phyloP scores from a whole-genome alignment of 2,329 filamentous ascomycete species.

The Bipolaris oryzae region DNA sequence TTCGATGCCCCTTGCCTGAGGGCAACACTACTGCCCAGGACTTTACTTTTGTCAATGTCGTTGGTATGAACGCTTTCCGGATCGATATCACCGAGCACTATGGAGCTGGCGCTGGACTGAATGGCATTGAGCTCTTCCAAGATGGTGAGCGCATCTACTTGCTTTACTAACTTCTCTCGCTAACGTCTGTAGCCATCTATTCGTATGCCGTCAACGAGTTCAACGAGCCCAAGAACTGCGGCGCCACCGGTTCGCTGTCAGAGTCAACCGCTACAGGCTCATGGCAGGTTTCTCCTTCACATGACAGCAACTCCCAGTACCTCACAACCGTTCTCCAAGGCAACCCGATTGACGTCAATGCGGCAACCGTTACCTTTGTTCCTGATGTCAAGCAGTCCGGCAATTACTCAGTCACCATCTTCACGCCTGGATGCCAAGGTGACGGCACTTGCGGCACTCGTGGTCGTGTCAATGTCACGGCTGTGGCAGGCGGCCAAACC shows the following conservation, averaged over 20 bases:
- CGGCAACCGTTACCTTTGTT: slow-evolving; percentile 74
- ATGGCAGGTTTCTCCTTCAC: slow-evolving; percentile 73
- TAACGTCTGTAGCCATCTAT: slow-evolving; percentile 65
- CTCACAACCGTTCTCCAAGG: slow-evolving; percentile 69
- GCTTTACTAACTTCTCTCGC: not conserved
- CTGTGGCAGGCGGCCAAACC: slow-evolving; percentile 61
- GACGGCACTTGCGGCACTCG: slow-evolving; percentile 77
- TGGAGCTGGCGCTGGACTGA: slow-evolving; percentile 80
- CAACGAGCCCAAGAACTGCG: slow-evolving; percentile 84
- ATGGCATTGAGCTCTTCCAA: slow-evolving; percentile 85
- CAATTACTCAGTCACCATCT: slow-evolving; percentile 89
- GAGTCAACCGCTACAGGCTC: slow-evolving; percentile 72
- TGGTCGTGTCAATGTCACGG: slow-evolving; percentile 82
- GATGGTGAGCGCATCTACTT: slow-evolving; percentile 55
- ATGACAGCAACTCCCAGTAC: slow-evolving; percentile 75
- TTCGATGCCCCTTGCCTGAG: slow-evolving; percentile 78
- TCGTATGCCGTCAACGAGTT: slow-evolving; percentile 84
- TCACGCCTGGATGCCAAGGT: slow-evolving; percentile 86
- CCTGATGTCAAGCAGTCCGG: slow-evolving; percentile 88
- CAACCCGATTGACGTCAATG: slow-evolving; percentile 61
- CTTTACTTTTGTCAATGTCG: slow-evolving; percentile 88
- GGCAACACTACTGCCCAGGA: slow-evolving; percentile 78
- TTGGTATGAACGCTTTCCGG: slow-evolving; percentile 87
- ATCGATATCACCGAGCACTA: slow-evolving; percentile 89
- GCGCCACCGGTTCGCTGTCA: slow-evolving; percentile 61